phyloP scores from a whole-genome alignment of 2,329 filamentous ascomycete species.

The Aspergillus pseudotamarii region DNA sequence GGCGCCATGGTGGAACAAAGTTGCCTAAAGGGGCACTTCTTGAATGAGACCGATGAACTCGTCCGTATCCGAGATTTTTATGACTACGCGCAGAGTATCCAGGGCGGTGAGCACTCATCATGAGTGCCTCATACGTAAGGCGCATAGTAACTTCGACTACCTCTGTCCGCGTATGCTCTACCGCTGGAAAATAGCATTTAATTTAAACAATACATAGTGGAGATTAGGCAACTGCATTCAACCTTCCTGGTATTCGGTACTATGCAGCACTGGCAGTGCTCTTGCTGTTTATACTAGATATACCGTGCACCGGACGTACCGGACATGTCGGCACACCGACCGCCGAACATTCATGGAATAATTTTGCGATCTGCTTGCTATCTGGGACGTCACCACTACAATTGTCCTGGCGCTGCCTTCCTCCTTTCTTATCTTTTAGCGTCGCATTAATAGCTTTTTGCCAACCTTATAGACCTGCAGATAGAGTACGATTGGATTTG shows the following conservation, averaged over 20 bases:
- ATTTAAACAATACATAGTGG: background rate
- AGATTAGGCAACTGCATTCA: background rate
- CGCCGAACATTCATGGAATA: background rate
- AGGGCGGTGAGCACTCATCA: background rate
- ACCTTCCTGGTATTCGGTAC: background rate
- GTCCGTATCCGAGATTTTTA: slow-evolving; percentile 6
- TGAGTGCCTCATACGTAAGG: background rate
- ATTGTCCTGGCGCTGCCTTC: background rate
- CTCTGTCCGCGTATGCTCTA: background rate
- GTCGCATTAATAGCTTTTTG: background rate
- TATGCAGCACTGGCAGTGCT: background rate
- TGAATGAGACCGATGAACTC: background rate
- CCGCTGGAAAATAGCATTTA: background rate
- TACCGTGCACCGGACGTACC: background rate
- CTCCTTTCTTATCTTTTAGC: too few species aligned
- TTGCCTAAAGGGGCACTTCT: slow-evolving; percentile 8
- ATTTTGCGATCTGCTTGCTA: background rate
- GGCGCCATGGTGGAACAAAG: slow-evolving; percentile 34
- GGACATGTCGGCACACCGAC: slow-evolving; percentile 7
- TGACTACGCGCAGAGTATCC: background rate
- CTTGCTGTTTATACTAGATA: background rate
- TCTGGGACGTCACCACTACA: background rate
- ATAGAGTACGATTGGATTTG: background rate
- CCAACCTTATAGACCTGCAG: background rate
- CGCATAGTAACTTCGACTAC: background rate